Evolutionary conservation across 306 rosid species (phyloP).

Genomic region (Acacia crassicarpa): DNA sequence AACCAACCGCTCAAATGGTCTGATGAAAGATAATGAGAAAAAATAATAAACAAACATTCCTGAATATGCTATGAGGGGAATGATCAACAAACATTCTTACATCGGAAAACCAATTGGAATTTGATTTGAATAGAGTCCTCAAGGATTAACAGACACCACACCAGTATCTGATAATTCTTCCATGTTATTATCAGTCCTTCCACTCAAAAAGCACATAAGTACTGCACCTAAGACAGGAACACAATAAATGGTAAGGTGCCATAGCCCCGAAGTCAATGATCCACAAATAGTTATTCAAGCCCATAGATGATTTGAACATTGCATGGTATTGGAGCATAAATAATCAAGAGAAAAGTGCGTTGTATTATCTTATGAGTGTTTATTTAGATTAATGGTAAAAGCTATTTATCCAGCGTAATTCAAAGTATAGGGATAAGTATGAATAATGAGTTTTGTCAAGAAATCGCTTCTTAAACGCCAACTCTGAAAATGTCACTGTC

Average conservation of each 20-base stretch:
- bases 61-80: slow-evolving; percentile 90
- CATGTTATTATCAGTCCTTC: slow-evolving; percentile 43
- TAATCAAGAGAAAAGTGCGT: no score
- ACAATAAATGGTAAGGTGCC: slow-evolving; percentile 52
- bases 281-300: slow-evolving; percentile 14
- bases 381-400: no score
- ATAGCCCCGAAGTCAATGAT: background rate
- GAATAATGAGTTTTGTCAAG: no score
- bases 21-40: no score
- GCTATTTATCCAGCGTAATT: no score
- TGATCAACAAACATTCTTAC: slow-evolving; percentile 74
- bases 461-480: no score
- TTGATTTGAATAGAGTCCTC: slow-evolving; percentile 54
- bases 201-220: slow-evolving; percentile 75
- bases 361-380: no score
- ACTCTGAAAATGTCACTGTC: background rate
- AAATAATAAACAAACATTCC: slow-evolving; percentile 57
- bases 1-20: no score
- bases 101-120: slow-evolving; percentile 55
- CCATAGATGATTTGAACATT: background rate
- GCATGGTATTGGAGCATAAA: no score
- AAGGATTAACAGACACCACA: slow-evolving; percentile 44
- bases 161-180: slow-evolving; percentile 40
- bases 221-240: slow-evolving; percentile 75
- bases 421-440: no score